Evolutionary conservation across 371 early-diverging fungal genomes (phyloP).

Genomic region (Saksenaea vasiformis): DNA sequence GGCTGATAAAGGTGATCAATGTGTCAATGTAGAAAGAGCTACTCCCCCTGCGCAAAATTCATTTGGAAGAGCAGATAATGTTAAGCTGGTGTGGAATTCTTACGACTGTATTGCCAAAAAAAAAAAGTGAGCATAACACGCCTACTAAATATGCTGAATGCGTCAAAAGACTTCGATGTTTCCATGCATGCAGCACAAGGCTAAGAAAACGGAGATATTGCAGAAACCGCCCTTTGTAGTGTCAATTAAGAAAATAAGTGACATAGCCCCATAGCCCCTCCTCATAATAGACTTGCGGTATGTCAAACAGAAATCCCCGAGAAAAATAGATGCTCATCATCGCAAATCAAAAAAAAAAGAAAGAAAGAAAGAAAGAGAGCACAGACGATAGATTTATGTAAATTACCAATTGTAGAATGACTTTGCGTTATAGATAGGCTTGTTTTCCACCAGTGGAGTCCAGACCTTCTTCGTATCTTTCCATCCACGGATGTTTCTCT

Average conservation of each 20-base stretch:
- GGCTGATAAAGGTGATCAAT: no score
- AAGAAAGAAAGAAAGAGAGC: background rate
- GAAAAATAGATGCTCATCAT: background rate
- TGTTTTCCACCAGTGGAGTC: conserved; percentile 70
- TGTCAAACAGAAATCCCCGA: background rate
- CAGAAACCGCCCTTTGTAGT: background rate
- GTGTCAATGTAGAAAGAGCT: no score
- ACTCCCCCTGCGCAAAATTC: no score
- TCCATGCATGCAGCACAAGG: background rate
- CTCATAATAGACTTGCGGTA: no score
- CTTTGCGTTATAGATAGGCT: conserved; percentile 79
- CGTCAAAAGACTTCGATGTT: no score
- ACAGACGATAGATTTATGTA: background rate
- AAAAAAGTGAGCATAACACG: no score
- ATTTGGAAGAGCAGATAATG: no score
- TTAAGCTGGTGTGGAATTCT: no score
- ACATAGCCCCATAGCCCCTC: no score
- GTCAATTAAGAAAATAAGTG: background rate
- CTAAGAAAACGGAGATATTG: background rate
- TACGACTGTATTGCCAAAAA: no score
- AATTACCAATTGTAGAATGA: conserved; percentile 80
- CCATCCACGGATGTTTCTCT: conserved; percentile 63
- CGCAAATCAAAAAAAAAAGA: background rate
- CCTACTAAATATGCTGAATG: no score
- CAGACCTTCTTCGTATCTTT: conserved; percentile 70